Evolutionary conservation across 108 stramenopile species (phyloP).

Genomic region (Nitzschia sp.): DNA sequence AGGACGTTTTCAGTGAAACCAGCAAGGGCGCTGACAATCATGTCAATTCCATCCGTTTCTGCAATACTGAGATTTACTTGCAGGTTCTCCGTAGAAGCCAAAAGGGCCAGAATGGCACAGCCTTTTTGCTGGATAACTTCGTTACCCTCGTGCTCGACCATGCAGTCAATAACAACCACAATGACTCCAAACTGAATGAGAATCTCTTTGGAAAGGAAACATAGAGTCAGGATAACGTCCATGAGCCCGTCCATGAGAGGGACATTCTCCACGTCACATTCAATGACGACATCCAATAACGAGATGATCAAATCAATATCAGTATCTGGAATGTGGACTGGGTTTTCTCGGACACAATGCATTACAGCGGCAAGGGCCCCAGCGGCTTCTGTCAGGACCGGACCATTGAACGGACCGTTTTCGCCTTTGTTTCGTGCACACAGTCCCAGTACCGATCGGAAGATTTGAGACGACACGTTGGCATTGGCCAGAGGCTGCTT

Average conservation of each 20-base stretch:
- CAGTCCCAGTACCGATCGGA: slow-evolving; percentile 18
- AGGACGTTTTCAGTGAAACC: slow-evolving; percentile 20
- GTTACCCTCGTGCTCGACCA: slow-evolving; percentile 37
- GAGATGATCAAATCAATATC: slow-evolving; percentile 40
- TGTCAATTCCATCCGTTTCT: slow-evolving; percentile 51
- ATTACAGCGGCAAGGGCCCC: slow-evolving; percentile 33
- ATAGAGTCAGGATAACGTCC: slow-evolving; percentile 27
- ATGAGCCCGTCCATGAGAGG: slow-evolving; percentile 29
- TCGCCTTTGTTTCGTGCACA: slow-evolving; percentile 22
- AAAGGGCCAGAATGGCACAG: slow-evolving; percentile 42
- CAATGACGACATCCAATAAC: slow-evolving; percentile 30
- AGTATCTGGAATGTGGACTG: slow-evolving; percentile 21
- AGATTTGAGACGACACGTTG: background rate
- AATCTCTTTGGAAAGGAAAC: slow-evolving; percentile 23
- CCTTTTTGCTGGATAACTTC: slow-evolving; percentile 37
- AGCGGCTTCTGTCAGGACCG: slow-evolving; percentile 23
- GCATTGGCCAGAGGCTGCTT: slow-evolving; percentile 12
- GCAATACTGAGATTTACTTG: slow-evolving; percentile 48
- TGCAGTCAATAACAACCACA: slow-evolving; percentile 48
- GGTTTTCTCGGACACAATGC: slow-evolving; percentile 20
- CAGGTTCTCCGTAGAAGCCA: slow-evolving; percentile 46
- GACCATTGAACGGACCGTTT: slow-evolving; percentile 2
- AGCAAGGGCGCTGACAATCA: slow-evolving; percentile 44
- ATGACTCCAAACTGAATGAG: slow-evolving; percentile 46
- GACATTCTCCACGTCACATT: slow-evolving; percentile 22